Base-by-base conservation (phyloP, 2,329 filamentous ascomycete species). In the Colletotrichum eremochloae region DNA sequence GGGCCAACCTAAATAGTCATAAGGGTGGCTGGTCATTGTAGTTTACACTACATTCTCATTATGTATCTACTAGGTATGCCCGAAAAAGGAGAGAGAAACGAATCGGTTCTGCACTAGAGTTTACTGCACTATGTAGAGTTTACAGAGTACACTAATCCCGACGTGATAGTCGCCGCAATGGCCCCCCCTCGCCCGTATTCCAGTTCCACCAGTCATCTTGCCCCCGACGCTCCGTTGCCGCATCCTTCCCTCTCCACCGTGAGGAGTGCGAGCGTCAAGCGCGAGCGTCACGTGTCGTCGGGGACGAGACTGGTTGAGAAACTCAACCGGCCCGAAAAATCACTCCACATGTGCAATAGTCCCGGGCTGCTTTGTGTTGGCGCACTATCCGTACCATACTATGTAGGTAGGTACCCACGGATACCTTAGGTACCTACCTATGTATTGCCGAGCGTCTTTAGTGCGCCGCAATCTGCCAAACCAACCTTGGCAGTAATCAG, bases 111-210 rank as follows among this genome's bases (percentile, higher is more conserved):
- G 46, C n/a, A 24, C 46, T 48, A n/a, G 24, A 24, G 24, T 24
- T 24, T 24, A 24, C 24, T 24, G 24, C 24, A 24, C 24, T 11
- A 46, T 11, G 36, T 40, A 40, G 36, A 40, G 36, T n/a, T 20
- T 46, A 46, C 44, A 46, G 42, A 44, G 15, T 44, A 46, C 8
- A 20, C 20, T n/a, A 63, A 64, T 67, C 36, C 38, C 62, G 65
- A 63, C 52, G 64, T 31, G 55, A 67, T 67, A 44, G 64, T 15
- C 55, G 55, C 56, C 55, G 44, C 44, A 14, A 67, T 62, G 56
- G 36, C 11, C 38, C 38, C 38, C 38, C 9, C 38, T 40, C 18
- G 7, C 56, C 38, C 29, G 11, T 29, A 1, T 15, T 62, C 29
- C 15, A n/a, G 31, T 58, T 31, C 33, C 46, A 29, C 58, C 29